These are phyloP conservation scores for Candida nitratophila DNA, from an alignment of 805 yeast species.

Conservation along the genomic window DNA sequence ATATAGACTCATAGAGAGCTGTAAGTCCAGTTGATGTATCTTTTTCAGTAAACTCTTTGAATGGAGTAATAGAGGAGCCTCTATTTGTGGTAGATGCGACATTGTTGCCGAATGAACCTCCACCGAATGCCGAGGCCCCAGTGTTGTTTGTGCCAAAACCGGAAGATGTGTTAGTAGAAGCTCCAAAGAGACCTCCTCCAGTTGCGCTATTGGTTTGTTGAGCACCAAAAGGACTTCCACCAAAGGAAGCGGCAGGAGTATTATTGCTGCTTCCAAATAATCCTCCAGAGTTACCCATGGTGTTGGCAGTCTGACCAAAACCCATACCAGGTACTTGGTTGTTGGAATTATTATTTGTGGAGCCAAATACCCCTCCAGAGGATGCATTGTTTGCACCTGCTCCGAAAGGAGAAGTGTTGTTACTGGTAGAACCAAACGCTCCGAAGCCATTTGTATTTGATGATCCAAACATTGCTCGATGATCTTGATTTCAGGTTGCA, in stretches of 20 bases:
- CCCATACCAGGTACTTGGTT: not conserved
- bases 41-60: constrained; percentile 61
- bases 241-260: constrained; percentile 4
- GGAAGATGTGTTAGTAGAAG: constrained; percentile 20
- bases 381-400: constrained; percentile 7
- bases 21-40: constrained; percentile 44
- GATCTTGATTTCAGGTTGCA: too few relatives aligned
- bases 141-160: constrained; percentile 26
- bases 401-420: constrained; percentile 17
- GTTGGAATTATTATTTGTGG: constrained; percentile 3
- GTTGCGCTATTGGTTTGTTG: constrained; percentile 12
- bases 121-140: constrained; percentile 16
- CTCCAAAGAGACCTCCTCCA: constrained; percentile 12
- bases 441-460: constrained; percentile 41
- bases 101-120: constrained; percentile 18
- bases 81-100: constrained; percentile 29
- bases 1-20: constrained; percentile 63
- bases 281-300: constrained; percentile 5
- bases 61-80: constrained; percentile 72
- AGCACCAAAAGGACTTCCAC: constrained; percentile 1
- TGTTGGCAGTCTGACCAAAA: constrained; percentile 6
- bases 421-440: constrained; percentile 29
- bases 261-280: constrained; percentile 9
- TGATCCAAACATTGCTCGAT: not conserved
- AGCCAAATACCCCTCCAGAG: constrained; percentile 10